Evolutionary conservation across 257 asterid genomes (phyloP), one percentile per base, ranked within the genome.

Genomic region (Solanum chilense): DNA sequence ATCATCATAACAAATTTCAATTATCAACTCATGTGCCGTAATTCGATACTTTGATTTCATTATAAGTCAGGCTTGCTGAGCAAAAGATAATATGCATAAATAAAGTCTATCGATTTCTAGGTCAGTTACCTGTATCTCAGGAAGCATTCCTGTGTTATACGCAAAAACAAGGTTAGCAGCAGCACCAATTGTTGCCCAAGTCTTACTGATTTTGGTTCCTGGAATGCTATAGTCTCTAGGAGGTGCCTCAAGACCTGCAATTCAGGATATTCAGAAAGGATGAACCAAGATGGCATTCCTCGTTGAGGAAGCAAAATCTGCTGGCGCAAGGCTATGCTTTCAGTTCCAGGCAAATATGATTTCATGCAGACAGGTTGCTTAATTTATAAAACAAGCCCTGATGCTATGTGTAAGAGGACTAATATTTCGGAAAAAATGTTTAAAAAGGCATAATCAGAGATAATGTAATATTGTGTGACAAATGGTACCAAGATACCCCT

Each of bases 61-160:
- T 44, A 25, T 25, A n/a, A 13, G 84, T 14, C 62, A 7, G 25
- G 64, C 44, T 16, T 44, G 15, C 21, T 77, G 83, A 44, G 23
- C 60, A 44, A 77, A 77, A 77, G 12, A 42, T 77, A 1, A 44
- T 44, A 44, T 8, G 20, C 83, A 78, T 15, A 78, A 6, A 12
- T 86, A 49, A 33, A 83, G 45, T n/a, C 29, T 16, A 83, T 64
- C 21, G 44, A 85, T 75, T 49, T 47, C 31, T 18, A 21, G 47
- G 78, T 88, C 8, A 12, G 69, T 11, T 29, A 94, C 99, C 96
- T 95, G 98, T 88, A 95, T 92, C 94, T 95, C 99, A 6, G 99
- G 99, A 84, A 96, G 94, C 99, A 96, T 96, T 90, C 98, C 99
- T 7, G 99, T 94, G 86, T 96, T 96, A 93, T 94, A 96, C 83